Base-by-base conservation (phyloP, 495 filamentous ascomycete genomes). In the Xylaria grammica region DNA sequence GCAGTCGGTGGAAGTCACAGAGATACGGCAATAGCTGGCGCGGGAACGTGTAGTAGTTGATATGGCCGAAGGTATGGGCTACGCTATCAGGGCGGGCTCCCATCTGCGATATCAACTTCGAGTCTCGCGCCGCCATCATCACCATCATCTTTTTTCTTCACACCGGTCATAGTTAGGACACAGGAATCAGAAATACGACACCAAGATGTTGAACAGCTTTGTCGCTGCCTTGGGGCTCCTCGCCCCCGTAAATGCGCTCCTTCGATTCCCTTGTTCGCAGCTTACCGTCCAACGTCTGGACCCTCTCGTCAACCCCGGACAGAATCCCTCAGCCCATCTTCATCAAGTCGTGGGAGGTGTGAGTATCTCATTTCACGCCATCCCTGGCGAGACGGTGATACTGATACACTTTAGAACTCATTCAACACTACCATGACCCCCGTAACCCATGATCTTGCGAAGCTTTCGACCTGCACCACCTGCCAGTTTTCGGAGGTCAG, bases 281-380 rank as follows among this genome's bases (percentile, higher is more conserved):
- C 69, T 83, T 32, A 79, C 79, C 13, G 78, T 82, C 55, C 69
- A 78, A 27, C 78, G 78, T 19, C 60, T 79, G 6, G 78, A 80
- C 46, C 78, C 78, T 17, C 59, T 80, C 7, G 78, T 80, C 57
- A 77, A 75, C 38, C 75, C 77, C 6, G 77, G 78, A 20, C 30
- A 69, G 50, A 67, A 67, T 22, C 77, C 76, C 24, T 77, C 76
- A 19, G 74, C 76, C 3, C 78, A 81, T 74, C 74, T 81, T 55
- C 78, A 81, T 29, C 78, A 81, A 52, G 74, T 81, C 26, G 76
- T 81, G 19, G 78, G 77, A 71, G 77, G 80, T 51, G 89, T 85
- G 77, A 81, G 82, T 22, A 88, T 85, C 67, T 77, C 5, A 10
- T 42, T 79, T 48, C 76, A 84, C 60, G 73, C 71, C 38, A 83